Evolutionary conservation across 257 asterid genomes (phyloP).

Genomic region (Anisodus acutangulus): DNA sequence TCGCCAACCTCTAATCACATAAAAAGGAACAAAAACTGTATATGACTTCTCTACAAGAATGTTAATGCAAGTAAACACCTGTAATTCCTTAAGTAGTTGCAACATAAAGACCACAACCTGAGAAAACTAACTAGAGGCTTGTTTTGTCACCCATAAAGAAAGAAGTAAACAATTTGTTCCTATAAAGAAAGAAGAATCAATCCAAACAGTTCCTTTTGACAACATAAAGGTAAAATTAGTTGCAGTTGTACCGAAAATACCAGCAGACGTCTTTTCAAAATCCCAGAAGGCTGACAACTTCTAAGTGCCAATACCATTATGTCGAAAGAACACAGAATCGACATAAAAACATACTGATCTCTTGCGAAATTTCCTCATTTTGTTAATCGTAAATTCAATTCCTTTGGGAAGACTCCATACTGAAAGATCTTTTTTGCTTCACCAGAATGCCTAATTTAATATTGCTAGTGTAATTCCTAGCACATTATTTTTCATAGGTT

Average conservation of each 20-base stretch:
- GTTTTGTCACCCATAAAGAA: slow-evolving; percentile 13
- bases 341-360: slow-evolving; percentile 3
- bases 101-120: background rate
- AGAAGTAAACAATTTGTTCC: background rate
- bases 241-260: background rate
- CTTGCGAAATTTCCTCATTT: background rate
- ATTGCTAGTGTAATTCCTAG: background rate
- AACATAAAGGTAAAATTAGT: background rate
- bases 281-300: background rate
- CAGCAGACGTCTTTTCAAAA: background rate
- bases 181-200: background rate
- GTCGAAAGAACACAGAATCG: background rate
- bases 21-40: background rate
- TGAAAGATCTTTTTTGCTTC: background rate
- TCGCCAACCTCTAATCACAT: slow-evolving; percentile 17
- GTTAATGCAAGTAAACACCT: slow-evolving; percentile 24
- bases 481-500: background rate
- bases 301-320: background rate
- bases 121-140: slow-evolving; percentile 10
- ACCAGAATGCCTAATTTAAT: background rate
- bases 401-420: slow-evolving; percentile 4
- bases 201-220: background rate
- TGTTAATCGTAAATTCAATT: background rate
- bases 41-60: background rate
- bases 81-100: background rate